Percentiles rank a stretch among this genome's conserved stretches.
These are phyloP conservation scores for Tephrocybe sp. DNA, from an alignment of 768 basidiomycete genomes.

Conservation along the genomic window DNA sequence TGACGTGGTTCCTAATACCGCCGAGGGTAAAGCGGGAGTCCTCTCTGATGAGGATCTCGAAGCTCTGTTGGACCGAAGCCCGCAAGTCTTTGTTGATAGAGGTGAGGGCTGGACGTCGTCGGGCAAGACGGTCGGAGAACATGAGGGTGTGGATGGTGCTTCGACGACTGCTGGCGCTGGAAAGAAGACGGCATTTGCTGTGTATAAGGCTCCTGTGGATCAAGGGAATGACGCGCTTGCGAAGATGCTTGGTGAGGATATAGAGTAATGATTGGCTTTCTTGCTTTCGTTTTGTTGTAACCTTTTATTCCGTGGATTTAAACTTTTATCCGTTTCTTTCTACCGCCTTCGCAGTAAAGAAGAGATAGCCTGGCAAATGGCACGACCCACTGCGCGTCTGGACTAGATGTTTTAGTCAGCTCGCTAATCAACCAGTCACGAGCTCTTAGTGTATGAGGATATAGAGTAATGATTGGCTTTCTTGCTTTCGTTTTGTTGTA, in stretches of 20 bases:
- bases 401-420: too few species aligned
- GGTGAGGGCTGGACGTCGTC: conserved; percentile 72
- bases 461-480: too few species aligned
- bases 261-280: conserved; percentile 13
- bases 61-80: conserved; percentile 74
- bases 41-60: conserved; percentile 82
- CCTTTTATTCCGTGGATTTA: too few species aligned
- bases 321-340: too few species aligned
- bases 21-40: conserved; percentile 65
- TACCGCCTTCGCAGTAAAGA: too few species aligned
- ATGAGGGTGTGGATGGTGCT: conserved; percentile 3
- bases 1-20: conserved; percentile 75
- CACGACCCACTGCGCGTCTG: too few species aligned
- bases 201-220: conserved; percentile 65
- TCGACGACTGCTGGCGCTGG: conserved; percentile 14
- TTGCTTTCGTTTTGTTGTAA: too few species aligned
- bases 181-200: conserved; percentile 67
- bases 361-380: too few species aligned
- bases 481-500: too few species aligned
- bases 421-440: too few species aligned
- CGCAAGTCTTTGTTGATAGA: conserved; percentile 68
- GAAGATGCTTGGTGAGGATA: conserved; percentile 58
- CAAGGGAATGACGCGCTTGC: conserved; percentile 68
- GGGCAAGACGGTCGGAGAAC: conserved; percentile 13
- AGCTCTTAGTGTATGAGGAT: too few species aligned